Percentiles rank a stretch among this genome's conserved stretches.
Conservation (phyloP, 305 asterid genomes). For the Stenogyne calaminthoides region DNA sequence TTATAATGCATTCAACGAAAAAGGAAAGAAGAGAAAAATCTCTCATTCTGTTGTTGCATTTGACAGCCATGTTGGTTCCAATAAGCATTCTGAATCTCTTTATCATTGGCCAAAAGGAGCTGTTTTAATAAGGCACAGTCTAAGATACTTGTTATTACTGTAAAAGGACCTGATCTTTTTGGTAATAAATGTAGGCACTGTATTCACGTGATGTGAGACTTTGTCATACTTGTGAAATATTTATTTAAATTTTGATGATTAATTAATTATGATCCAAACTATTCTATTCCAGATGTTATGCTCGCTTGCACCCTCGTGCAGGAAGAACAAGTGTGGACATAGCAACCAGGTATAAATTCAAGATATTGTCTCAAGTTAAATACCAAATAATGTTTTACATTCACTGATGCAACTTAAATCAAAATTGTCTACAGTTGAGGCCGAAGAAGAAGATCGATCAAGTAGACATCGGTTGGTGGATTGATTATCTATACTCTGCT, state of each 20-base stretch:
- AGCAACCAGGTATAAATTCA: not conserved
- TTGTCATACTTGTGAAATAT: not conserved
- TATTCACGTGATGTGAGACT: not conserved
- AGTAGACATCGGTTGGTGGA: slow-evolving; percentile 38
- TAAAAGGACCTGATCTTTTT: not conserved
- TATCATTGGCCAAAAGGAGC: not conserved
- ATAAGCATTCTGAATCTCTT: not conserved
- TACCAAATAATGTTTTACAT: not conserved
- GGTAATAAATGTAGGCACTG: not conserved
- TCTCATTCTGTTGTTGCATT: not conserved
- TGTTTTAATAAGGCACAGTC: not conserved
- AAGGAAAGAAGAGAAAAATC: not conserved
- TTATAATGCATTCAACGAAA: not conserved
- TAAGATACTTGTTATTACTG: not conserved
- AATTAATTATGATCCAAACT: not conserved
- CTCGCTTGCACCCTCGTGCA: slow-evolving; percentile 12
- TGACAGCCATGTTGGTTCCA: not conserved
- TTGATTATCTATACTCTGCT: not conserved
- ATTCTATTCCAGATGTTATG: not conserved
- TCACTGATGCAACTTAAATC: not conserved
- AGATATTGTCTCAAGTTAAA: not conserved
- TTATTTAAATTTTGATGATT: not conserved
- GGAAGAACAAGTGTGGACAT: slow-evolving; percentile 3
- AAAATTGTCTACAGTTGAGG: slow-evolving; percentile 56
- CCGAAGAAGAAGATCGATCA: slow-evolving; percentile 85